A percentile compares a stretch with the other conserved stretches of the same genome.
phyloP scores from a whole-genome alignment of 192 early-diverging fungal species.

The Chytriomyces hyalinus region DNA sequence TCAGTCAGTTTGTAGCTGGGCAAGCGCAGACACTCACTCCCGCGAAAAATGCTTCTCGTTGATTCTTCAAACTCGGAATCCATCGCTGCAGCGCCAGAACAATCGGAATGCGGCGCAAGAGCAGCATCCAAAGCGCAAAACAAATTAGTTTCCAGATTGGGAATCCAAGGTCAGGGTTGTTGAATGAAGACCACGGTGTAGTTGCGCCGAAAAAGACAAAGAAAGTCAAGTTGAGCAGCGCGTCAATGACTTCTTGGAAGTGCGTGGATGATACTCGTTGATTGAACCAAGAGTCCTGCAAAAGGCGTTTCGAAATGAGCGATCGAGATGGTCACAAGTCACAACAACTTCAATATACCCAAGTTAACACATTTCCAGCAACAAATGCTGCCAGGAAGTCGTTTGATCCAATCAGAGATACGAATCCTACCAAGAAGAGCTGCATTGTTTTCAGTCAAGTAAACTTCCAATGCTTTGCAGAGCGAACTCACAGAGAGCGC shows the following conservation, averaged over 20 bases:
- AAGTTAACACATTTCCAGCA: conserved; percentile 36
- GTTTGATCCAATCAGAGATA: conserved; percentile 58
- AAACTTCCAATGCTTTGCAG: too few relatives aligned
- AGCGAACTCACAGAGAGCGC: conserved; percentile 60
- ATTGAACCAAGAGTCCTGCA: conserved; percentile 85
- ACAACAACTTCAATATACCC: conserved; percentile 12
- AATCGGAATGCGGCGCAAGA: conserved; percentile 74
- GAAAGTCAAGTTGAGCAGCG: conserved; percentile 82
- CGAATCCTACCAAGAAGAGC: conserved; percentile 25
- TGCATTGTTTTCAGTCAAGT: background rate
- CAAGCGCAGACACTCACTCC: background rate
- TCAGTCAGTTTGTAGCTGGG: background rate
- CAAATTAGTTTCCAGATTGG: conserved; percentile 74
- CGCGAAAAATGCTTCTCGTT: conserved; percentile 80
- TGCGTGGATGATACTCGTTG: conserved; percentile 79
- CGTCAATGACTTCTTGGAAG: conserved; percentile 90
- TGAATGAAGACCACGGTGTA: conserved; percentile 76
- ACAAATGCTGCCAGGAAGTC: conserved; percentile 64
- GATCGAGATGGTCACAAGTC: too few relatives aligned
- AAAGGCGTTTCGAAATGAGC: conserved; percentile 39
- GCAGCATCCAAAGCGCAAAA: conserved; percentile 64
- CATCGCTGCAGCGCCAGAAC: conserved; percentile 64
- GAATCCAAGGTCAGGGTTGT: conserved; percentile 44
- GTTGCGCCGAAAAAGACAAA: conserved; percentile 88
- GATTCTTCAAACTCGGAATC: conserved; percentile 74